Conservation (phyloP, 2,329 filamentous ascomycete genomes). For the Paecilomyces dactylethromorphus region DNA sequence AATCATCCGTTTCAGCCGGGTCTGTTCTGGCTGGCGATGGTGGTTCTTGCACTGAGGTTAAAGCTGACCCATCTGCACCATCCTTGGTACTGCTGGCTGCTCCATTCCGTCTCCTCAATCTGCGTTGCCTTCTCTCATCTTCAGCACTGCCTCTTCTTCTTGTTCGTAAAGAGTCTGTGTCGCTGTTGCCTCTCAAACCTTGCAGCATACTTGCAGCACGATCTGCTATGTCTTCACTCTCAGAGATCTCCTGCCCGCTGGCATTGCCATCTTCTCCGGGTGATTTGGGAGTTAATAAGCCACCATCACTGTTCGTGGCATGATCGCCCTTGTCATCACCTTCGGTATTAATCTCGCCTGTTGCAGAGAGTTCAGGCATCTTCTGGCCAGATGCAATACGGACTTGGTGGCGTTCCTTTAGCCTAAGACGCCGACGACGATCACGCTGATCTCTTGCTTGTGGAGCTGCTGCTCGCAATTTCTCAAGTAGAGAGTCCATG, state of each 20-base stretch:
- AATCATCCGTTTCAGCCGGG: slow-evolving; percentile 12
- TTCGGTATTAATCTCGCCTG: slow-evolving; percentile 56
- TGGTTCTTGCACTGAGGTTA: slow-evolving; percentile 26
- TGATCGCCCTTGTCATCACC: slow-evolving; percentile 36
- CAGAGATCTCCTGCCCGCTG: slow-evolving; percentile 21
- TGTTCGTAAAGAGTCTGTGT: slow-evolving; percentile 52
- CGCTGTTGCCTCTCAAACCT: slow-evolving; percentile 62
- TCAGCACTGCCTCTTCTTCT: slow-evolving; percentile 70
- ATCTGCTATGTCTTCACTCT: slow-evolving; percentile 71
- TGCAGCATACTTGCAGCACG: slow-evolving; percentile 77
- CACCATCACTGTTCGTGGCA: slow-evolving; percentile 27
- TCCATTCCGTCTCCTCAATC: slow-evolving; percentile 60
- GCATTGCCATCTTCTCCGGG: neutral
- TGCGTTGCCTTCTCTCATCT: slow-evolving; percentile 63
- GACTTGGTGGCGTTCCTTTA: slow-evolving; percentile 87
- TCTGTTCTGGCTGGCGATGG: slow-evolving; percentile 20
- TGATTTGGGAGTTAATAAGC: slow-evolving; percentile 46
- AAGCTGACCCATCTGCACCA: slow-evolving; percentile 22
- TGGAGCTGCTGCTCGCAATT: slow-evolving; percentile 85
- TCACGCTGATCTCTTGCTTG: slow-evolving; percentile 86
- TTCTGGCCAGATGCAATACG: slow-evolving; percentile 84
- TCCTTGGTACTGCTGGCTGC: slow-evolving; percentile 30
- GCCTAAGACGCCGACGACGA: slow-evolving; percentile 72
- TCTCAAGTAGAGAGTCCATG: slow-evolving; percentile 94
- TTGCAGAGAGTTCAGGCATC: slow-evolving; percentile 59